Base-by-base conservation (phyloP, 2,329 filamentous ascomycete species). In the Acrocalymma vagum region DNA sequence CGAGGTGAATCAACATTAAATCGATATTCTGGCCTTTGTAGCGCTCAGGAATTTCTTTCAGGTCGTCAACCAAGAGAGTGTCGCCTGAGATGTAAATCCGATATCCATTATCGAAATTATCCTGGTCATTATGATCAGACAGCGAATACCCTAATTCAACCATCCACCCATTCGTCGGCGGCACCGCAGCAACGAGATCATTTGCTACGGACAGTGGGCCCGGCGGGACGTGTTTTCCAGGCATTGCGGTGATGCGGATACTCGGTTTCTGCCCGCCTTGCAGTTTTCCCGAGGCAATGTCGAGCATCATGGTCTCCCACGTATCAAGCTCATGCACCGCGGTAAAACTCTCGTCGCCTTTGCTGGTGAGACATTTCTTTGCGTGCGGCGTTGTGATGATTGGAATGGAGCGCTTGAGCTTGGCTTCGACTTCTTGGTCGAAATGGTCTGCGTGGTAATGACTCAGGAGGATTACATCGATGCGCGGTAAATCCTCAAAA, bases 141-240 rank as follows among this genome's bases (percentile, higher is more conserved):
- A 58, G 40, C 18, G 48, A 63, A 51, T 79, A 75, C 1, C 83
- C 83, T 8, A 87, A 67, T 61, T 87, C 83, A 4, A 87, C 46
- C 69, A 87, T 79, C 82, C 83, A 87, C 21, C 84, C 83, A 56
- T 86, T 86, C 1, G 80, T 85, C 2, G 83, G 84, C 4, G 84
- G 84, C 4, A 86, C 77, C 1, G 77, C 78, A 15, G 67, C 54
- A n/a, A 78, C 67, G 7, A 76, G 30, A 18, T 79, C 72, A 54
- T 81, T 81, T 11, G 68, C 72, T 10, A 71, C 62, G 13, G 71
- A 52, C 2, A 78, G 55, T 1, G 69, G 72, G 1, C 72, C 57
- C 14, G 69, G 64, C 1, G 78, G 76, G 5, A 87, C 77, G 58
- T 87, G 84, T 56, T 86, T 84, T 2, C 82, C 84, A 0, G 84